These are phyloP conservation scores for Coleophoma crateriformis DNA, from an alignment of 2,329 filamentous ascomycete species.

Conservation along the genomic window DNA sequence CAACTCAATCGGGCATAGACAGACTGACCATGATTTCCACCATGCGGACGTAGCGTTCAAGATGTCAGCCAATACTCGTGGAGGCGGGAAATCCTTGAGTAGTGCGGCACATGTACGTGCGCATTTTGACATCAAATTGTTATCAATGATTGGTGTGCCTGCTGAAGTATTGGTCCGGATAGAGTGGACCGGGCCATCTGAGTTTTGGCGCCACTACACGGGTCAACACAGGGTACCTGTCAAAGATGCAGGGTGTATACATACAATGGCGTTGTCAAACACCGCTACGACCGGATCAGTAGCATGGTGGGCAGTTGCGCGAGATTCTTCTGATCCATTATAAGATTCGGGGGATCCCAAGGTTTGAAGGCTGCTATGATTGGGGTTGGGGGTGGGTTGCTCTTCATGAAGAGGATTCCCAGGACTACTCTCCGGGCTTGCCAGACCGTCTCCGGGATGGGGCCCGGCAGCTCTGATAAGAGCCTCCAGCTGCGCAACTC, in stretches of 20 bases:
- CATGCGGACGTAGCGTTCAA: slow-evolving; percentile 8
- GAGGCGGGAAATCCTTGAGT: neutral
- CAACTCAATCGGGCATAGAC: neutral
- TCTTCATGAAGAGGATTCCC: neutral
- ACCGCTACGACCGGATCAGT: slow-evolving; percentile 4
- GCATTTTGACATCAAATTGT: neutral
- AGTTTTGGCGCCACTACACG: neutral
- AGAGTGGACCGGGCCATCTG: neutral
- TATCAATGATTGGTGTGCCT: neutral
- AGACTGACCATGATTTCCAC: slow-evolving; percentile 9
- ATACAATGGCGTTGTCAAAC: slow-evolving; percentile 11
- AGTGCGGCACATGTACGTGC: slow-evolving; percentile 5
- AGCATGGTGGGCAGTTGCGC: neutral
- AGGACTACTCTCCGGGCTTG: neutral
- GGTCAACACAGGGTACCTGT: neutral
- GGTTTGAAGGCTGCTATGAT: neutral
- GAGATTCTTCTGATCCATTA: neutral
- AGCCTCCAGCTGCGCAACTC: slow-evolving; percentile 4
- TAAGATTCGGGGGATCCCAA: neutral
- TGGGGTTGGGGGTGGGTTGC: neutral
- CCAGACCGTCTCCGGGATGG: neutral
- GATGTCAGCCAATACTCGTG: slow-evolving; percentile 1
- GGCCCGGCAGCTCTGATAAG: neutral
- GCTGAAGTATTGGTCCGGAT: neutral
- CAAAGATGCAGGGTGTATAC: neutral